Evolutionary conservation across 257 asterid species (phyloP).

Genomic region (Marsdenia floribunda): DNA sequence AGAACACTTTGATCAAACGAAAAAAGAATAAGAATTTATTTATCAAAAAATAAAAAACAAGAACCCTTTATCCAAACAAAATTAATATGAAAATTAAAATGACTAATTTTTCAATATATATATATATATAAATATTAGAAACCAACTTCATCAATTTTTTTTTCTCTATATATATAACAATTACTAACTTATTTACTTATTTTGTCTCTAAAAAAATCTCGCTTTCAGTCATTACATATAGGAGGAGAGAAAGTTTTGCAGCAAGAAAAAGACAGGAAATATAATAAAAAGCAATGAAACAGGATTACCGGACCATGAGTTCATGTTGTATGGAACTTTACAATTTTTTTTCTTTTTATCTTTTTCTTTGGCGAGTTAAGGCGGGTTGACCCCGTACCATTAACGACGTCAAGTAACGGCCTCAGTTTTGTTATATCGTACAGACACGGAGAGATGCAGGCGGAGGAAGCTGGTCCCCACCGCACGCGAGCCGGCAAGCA

Average conservation of each 20-base stretch:
- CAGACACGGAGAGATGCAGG: slow-evolving; percentile 6
- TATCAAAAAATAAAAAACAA: too few species aligned
- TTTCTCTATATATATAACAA: too few species aligned
- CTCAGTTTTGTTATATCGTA: not conserved
- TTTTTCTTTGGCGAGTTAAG: not conserved
- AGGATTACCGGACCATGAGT: not conserved
- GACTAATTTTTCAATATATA: too few species aligned
- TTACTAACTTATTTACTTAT: too few species aligned
- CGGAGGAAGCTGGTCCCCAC: slow-evolving; percentile 36
- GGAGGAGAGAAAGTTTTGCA: not conserved
- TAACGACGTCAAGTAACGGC: not conserved
- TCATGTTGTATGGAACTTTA: not conserved
- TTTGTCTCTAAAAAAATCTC: too few species aligned
- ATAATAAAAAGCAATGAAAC: not conserved
- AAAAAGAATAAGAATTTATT: too few species aligned
- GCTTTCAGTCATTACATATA: not conserved
- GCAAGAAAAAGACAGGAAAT: not conserved
- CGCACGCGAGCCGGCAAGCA: slow-evolving; percentile 48
- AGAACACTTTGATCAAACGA: too few species aligned
- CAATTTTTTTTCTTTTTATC: too few species aligned
- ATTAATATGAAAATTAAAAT: too few species aligned
- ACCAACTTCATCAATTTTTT: too few species aligned
- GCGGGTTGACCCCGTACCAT: slow-evolving; percentile 1
- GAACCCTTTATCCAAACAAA: too few species aligned
- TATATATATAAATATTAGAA: too few species aligned